Base-by-base conservation (phyloP, 1,139 yeast species). In the Saccharomyces hybrid region DNA sequence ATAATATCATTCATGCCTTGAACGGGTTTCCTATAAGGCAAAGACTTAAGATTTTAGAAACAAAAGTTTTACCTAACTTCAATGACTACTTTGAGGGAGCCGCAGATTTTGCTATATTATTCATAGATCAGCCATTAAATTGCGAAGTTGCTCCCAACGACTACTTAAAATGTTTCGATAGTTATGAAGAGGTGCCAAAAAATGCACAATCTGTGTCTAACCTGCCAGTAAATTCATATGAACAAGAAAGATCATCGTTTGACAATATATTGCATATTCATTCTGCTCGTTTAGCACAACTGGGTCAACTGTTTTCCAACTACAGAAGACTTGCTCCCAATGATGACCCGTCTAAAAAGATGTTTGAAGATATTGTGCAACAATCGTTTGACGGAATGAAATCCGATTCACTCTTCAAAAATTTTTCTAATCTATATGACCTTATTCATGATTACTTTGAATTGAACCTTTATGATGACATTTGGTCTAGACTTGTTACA, bases 401-500 rank as follows among this genome's bases (percentile, higher is more conserved):
- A n/a, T 23, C 16, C 34, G 73, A 71, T 49, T 54, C 55, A 0
- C 61, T 76, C 1, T 76, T 80, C 55, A 72, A 68, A 49, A 61
- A 63, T 1, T 75, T 78, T 54, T 66, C 68, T 27, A 84, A 86
- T 59, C 71, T 80, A 61, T 81, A 75, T 63, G 75, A 74, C 56
- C 74, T 82, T 54, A 76, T 88, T 1, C 86, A 83, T 61, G 83
- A 82, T 55, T 87, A 86, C 61, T 83, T 88, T 11, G 96, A 89
- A 61, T 64, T 78, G 56, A 83, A 83, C 58, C 67, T 88, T 25
- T 85, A 83, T 64, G 87, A 82, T 61, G 79, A 78, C 56, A 64
- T 85, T 4, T 86, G 93, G 69, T 48, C 56, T 5, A 57, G 60
- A 42, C 47, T 67, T 13, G 47, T 52, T 4, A 51, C 50, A 14